A percentile compares a stretch with the other conserved stretches of the same genome.
These are phyloP conservation scores for Alternaria tenuissima DNA, from an alignment of 2,329 filamentous ascomycete genomes.

Conservation along the genomic window DNA sequence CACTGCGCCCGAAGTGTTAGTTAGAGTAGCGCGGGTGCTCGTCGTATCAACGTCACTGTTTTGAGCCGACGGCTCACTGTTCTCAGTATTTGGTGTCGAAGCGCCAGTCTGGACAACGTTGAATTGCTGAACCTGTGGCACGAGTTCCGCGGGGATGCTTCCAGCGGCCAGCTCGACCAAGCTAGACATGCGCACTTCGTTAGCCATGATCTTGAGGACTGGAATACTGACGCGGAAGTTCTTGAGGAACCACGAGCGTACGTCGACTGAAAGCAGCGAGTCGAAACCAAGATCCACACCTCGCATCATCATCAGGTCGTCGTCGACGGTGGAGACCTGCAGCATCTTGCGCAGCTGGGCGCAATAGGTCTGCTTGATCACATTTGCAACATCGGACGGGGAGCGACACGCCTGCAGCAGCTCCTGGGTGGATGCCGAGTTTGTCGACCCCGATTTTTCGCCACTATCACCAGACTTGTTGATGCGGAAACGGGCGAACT, in stretches of 20 bases:
- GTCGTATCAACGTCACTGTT: neutral
- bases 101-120: neutral
- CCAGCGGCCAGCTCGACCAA: neutral
- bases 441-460: neutral
- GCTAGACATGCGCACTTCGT: constrained; percentile 17
- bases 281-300: constrained; percentile 36
- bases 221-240: constrained; percentile 39
- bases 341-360: neutral
- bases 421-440: neutral
- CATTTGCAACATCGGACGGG: neutral
- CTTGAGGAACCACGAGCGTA: constrained; percentile 52
- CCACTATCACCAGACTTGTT: neutral
- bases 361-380: neutral
- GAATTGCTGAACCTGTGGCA: neutral
- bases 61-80: neutral
- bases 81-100: neutral
- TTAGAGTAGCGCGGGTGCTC: neutral
- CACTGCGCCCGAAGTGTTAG: neutral
- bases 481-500: neutral
- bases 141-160: neutral
- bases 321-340: neutral
- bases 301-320: neutral
- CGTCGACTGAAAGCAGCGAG: constrained; percentile 48
- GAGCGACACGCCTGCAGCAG: neutral
- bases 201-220: constrained; percentile 31